A percentile compares a stretch with the other conserved stretches of the same genome.
phyloP scores from a whole-genome alignment of 1,139 yeast genomes.

The Zygoascus sp. region DNA sequence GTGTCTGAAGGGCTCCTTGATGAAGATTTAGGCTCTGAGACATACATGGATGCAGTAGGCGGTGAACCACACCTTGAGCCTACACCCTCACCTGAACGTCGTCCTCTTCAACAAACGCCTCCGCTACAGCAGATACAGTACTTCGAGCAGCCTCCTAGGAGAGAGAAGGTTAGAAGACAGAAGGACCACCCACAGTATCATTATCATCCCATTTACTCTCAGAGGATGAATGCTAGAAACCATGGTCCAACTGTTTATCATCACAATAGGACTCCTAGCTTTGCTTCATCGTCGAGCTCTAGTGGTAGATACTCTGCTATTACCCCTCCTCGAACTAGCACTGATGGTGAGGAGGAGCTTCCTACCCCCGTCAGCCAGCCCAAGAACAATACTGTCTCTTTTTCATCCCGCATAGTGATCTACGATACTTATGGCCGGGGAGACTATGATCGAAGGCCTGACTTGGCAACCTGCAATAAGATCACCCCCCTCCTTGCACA shows the following conservation, averaged over 20 bases:
- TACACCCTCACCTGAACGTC: constrained; percentile 5
- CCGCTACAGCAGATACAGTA: constrained; percentile 1
- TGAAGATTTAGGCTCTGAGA: neutral
- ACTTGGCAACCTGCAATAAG: constrained; percentile 87
- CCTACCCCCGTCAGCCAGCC: constrained; percentile 12
- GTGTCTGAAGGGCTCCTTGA: no score
- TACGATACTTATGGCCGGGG: constrained; percentile 81
- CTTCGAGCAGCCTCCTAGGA: constrained; percentile 4
- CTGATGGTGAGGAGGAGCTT: constrained; percentile 13
- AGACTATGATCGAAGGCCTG: constrained; percentile 93
- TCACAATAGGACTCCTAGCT: constrained; percentile 12
- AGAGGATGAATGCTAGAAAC: constrained; percentile 19
- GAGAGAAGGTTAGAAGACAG: constrained; percentile 7
- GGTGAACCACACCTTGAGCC: neutral
- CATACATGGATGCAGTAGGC: neutral
- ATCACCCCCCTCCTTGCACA: constrained; percentile 86
- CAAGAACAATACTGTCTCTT: constrained; percentile 46
- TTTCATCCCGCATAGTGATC: constrained; percentile 77
- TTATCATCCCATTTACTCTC: constrained; percentile 25
- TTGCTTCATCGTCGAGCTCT: constrained; percentile 18
- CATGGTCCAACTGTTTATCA: neutral
- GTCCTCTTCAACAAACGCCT: constrained; percentile 2
- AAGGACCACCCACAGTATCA: constrained; percentile 14
- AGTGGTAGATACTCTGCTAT: constrained; percentile 12
- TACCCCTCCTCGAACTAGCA: constrained; percentile 11